Evolutionary conservation across 495 filamentous ascomycete genomes (phyloP), one percentile per base, ranked within the genome.

Genomic region (Penicillium canescens): DNA sequence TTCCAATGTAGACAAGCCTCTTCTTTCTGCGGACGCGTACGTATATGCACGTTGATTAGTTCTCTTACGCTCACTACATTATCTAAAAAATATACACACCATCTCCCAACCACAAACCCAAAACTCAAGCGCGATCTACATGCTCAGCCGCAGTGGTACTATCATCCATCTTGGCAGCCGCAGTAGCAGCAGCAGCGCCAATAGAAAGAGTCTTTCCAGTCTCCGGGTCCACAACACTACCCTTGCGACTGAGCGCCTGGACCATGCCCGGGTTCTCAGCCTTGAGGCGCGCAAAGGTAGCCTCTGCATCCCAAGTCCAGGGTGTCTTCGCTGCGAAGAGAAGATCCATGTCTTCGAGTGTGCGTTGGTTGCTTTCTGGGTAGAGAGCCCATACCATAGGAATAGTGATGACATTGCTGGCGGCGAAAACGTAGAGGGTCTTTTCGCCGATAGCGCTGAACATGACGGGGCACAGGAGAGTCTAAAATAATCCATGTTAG

Each of bases 381-480:
- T 88, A 88, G 0, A 86, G 55, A n/a, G 80, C 82, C 82, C 83
- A 88, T 20, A 88, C 81, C 70, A 86, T 83, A 9, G 82, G 82
- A 13, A 87, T 81, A 6, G 78, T 78, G 56, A 86, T 68, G 26
- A 84, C 75, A 61, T 87, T 88, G 63, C 74, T 79, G 24, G 78
- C 78, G 11, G 76, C 86, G 59, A 88, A 88, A 20, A 88, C 81
- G 55, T 88, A 86, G 7, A 87, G 74, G 0, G 85, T 88, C 64
- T 86, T 87, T 37, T 86, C 82, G 23, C 77, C 78, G 23, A 88
- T 79, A 6, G 76, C 69, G 43, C 59, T 71, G 65, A 89, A 87
- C 74, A 88, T 84, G 5, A 84, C 76, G 2, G 85, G 85, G 45
- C 82, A 85, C 4, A 87, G 70, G 6, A 87, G 77, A 1, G 81